These are phyloP conservation scores for Wolfiporia cocos DNA, from an alignment of 1,284 basidiomycete genomes.

Conservation along the genomic window DNA sequence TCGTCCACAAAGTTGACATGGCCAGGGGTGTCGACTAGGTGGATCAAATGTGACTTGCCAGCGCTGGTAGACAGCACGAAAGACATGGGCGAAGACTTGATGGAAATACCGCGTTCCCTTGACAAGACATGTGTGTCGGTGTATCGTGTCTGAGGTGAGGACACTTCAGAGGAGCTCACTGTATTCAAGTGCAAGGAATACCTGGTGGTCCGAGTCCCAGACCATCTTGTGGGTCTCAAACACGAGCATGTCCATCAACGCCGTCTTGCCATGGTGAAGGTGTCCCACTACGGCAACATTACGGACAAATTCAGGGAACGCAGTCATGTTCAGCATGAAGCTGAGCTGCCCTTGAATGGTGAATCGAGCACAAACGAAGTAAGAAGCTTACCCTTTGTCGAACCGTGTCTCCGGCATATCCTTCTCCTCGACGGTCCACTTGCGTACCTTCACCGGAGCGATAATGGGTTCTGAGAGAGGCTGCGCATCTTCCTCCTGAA, in stretches of 20 bases:
- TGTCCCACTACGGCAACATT: constrained; percentile 95
- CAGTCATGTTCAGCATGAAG: constrained; percentile 89
- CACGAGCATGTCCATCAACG: constrained; percentile 93
- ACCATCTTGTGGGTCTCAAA: constrained; percentile 94
- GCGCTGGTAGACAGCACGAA: constrained; percentile 82
- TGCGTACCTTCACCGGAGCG: constrained; percentile 89
- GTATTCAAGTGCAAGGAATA: constrained; percentile 32
- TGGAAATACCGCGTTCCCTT: constrained; percentile 85
- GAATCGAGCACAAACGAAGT: not conserved
- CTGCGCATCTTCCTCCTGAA: constrained; percentile 98
- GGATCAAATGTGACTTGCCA: constrained; percentile 91
- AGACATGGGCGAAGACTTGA: constrained; percentile 97
- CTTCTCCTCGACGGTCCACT: constrained; percentile 91
- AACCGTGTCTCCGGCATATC: constrained; percentile 90
- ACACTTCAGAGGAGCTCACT: constrained; percentile 3
- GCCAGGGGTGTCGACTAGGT: constrained; percentile 96
- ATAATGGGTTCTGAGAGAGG: constrained; percentile 94
- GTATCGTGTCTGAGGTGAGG: constrained; percentile 66
- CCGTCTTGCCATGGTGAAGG: constrained; percentile 97
- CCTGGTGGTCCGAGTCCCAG: constrained; percentile 87
- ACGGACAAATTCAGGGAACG: constrained; percentile 91
- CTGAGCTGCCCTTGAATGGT: constrained; percentile 32
- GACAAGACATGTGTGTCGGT: constrained; percentile 94
- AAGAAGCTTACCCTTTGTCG: constrained; percentile 75
- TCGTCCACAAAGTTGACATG: constrained; percentile 99